Conservation (phyloP, 2,329 filamentous ascomycete genomes). For the Bipolaris bicolor region DNA sequence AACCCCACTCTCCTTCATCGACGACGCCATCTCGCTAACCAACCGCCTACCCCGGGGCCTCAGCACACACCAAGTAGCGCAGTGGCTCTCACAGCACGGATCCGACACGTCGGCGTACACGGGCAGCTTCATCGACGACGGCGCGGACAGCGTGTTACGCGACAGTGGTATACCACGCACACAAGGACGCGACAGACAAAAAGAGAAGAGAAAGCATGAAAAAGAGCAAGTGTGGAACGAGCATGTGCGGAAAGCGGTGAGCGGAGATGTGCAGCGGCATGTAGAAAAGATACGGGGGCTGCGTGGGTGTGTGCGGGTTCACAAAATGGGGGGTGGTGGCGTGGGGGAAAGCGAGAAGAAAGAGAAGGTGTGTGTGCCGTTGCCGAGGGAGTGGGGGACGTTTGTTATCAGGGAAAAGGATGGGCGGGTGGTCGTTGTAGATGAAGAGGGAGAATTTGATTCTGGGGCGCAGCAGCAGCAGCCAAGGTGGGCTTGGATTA, state of each 20-base stretch:
- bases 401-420: slow-evolving; percentile 35
- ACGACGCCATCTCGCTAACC: slow-evolving; percentile 30
- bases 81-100: slow-evolving; percentile 18
- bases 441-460: slow-evolving; percentile 34
- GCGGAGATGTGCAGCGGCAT: slow-evolving; percentile 30
- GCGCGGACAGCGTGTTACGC: slow-evolving; percentile 26
- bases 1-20: slow-evolving; percentile 29
- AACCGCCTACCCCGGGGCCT: slow-evolving; percentile 22
- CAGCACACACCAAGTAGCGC: slow-evolving; percentile 10
- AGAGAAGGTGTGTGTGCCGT: slow-evolving; percentile 18
- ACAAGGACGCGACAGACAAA: slow-evolving; percentile 23
- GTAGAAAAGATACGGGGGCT: slow-evolving; percentile 20
- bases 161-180: slow-evolving; percentile 3
- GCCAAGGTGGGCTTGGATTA: slow-evolving; percentile 11
- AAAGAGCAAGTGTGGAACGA: slow-evolving; percentile 24
- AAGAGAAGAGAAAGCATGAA: slow-evolving; percentile 1
- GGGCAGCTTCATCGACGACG: slow-evolving; percentile 40
- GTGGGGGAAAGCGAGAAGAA: slow-evolving; percentile 3
- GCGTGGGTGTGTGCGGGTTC: background rate
- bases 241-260: slow-evolving; percentile 29
- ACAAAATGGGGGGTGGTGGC: background rate
- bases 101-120: slow-evolving; percentile 25
- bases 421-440: slow-evolving; percentile 39
- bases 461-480: slow-evolving; percentile 21
- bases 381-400: slow-evolving; percentile 27